A percentile compares a stretch with the other conserved stretches of the same genome.
These are phyloP conservation scores for Vanilla planifolia DNA, from an alignment of 106 monocot species.

Conservation along the genomic window DNA sequence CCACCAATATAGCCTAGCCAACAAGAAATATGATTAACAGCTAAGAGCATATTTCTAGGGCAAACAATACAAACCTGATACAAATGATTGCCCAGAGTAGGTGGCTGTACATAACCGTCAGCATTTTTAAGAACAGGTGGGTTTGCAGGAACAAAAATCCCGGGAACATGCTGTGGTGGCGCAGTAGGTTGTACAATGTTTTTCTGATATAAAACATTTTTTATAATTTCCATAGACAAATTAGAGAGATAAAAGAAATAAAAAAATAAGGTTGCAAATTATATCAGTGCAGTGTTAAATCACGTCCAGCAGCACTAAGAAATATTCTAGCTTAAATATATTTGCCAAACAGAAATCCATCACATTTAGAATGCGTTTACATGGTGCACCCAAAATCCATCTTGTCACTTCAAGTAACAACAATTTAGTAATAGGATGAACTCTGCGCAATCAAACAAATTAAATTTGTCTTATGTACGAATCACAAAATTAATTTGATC, in stretches of 20 bases:
- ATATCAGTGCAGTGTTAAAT: too few species aligned
- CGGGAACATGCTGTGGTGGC: conserved; percentile 43
- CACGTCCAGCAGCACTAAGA: too few species aligned
- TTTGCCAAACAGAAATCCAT: too few species aligned
- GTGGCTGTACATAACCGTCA: conserved; percentile 61
- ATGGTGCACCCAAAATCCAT: too few species aligned
- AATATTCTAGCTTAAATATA: too few species aligned
- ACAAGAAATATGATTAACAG: background rate
- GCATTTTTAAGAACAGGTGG: conserved; percentile 61
- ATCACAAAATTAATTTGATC: too few species aligned
- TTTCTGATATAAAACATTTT: conserved; percentile 26
- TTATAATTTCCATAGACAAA: background rate
- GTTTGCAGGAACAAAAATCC: conserved; percentile 60
- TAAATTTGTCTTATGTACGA: too few species aligned
- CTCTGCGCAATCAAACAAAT: too few species aligned
- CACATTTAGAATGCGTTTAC: too few species aligned
- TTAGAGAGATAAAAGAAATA: background rate
- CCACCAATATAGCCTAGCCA: conserved; percentile 22
- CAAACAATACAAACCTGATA: conserved; percentile 46
- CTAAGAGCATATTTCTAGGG: background rate
- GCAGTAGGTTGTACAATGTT: conserved; percentile 30
- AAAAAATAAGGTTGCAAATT: too few species aligned
- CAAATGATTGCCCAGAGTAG: conserved; percentile 64
- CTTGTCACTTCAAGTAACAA: too few species aligned
- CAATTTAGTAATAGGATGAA: too few species aligned